Percentiles rank a stretch among this genome's conserved stretches.
Conservation (phyloP, 2,329 filamentous ascomycete species). For the Colletotrichum tropicale region DNA sequence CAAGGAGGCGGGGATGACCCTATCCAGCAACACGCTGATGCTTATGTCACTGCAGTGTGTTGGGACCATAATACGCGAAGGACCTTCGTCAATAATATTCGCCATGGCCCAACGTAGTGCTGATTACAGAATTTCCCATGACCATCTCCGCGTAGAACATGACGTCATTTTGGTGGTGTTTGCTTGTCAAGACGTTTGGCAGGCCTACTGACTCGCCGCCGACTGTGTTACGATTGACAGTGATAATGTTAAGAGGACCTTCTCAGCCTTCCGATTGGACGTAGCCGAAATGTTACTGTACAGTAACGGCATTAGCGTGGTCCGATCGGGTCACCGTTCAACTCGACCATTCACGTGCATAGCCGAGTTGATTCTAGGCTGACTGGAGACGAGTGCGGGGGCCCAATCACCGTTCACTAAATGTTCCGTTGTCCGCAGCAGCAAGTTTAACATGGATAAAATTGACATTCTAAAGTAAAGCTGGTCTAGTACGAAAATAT, state of each 20-base stretch:
- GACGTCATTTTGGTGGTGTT: rapidly evolving
- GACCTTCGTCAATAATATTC: neutral
- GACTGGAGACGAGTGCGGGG: neutral
- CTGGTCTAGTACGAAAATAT: neutral
- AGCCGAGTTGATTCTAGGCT: neutral
- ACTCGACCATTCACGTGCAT: rapidly evolving
- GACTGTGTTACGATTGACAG: no score
- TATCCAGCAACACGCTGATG: neutral
- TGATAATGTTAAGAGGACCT: rapidly evolving
- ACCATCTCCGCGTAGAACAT: rapidly evolving
- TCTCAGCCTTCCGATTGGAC: neutral
- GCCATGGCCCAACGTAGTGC: neutral
- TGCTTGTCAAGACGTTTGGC: neutral
- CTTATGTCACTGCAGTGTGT: neutral
- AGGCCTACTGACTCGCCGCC: neutral
- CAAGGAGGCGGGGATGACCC: neutral
- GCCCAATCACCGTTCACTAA: neutral
- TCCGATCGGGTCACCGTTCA: neutral
- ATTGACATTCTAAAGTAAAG: neutral
- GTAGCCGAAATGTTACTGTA: neutral
- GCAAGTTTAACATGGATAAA: neutral
- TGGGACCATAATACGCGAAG: rapidly evolving
- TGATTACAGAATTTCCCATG: neutral
- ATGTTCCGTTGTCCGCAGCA: neutral
- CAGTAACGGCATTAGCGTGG: neutral